These are phyloP conservation scores for Cicer bijugum DNA, from an alignment of 306 rosid genomes.

Conservation along the genomic window DNA sequence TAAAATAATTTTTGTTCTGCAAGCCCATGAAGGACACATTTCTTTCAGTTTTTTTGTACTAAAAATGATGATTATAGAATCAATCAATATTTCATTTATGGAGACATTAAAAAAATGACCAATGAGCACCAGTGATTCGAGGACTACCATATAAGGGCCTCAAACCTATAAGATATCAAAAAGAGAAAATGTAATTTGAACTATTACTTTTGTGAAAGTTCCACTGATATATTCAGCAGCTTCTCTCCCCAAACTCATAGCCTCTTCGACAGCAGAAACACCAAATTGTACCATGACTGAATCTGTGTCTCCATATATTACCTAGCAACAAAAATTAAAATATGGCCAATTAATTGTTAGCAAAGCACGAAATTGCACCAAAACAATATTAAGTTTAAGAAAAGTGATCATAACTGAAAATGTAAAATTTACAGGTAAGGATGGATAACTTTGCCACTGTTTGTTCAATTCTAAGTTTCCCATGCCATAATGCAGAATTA, in stretches of 20 bases:
- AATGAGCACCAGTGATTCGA: too few relatives aligned
- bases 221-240: slow-evolving; percentile 92
- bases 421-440: slow-evolving; percentile 28
- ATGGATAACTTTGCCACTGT: not conserved
- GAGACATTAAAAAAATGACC: too few relatives aligned
- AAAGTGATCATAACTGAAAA: slow-evolving; percentile 10
- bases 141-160: not conserved
- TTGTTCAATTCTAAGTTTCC: slow-evolving; percentile 17
- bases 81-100: too few relatives aligned
- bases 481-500: slow-evolving; percentile 16
- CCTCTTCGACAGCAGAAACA: slow-evolving; percentile 73
- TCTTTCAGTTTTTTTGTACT: too few relatives aligned
- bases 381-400: slow-evolving; percentile 13
- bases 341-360: slow-evolving; percentile 26
- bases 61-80: too few relatives aligned
- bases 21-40: too few relatives aligned
- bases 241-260: slow-evolving; percentile 90
- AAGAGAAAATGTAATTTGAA: slow-evolving; percentile 21
- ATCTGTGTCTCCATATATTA: slow-evolving; percentile 95
- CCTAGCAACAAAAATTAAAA: slow-evolving; percentile 57
- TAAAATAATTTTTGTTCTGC: too few relatives aligned
- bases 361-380: slow-evolving; percentile 12
- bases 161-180: slow-evolving; percentile 24
- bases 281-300: slow-evolving; percentile 99
- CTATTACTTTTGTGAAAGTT: slow-evolving; percentile 72